phyloP scores from a whole-genome alignment of 345 rosid genomes.

The Acer campestre region DNA sequence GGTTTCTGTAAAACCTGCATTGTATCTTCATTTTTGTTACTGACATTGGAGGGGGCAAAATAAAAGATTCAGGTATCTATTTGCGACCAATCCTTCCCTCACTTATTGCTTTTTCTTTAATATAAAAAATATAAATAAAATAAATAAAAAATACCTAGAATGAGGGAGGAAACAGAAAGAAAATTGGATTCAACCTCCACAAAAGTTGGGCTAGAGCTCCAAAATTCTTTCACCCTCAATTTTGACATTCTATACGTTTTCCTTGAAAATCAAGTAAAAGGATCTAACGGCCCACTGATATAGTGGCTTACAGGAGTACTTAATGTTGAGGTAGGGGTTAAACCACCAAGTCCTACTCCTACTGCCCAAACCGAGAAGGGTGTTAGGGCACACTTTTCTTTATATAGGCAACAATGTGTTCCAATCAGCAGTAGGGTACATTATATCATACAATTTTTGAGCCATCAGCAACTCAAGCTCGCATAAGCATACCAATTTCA shows the following conservation, averaged over 20 bases:
- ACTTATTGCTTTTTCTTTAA: background rate
- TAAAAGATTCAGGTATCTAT: background rate
- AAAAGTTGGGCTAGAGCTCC: background rate
- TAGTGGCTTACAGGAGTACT: background rate
- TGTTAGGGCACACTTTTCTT: slow-evolving; percentile 1
- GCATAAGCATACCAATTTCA: background rate
- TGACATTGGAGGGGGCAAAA: background rate
- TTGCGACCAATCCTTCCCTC: background rate
- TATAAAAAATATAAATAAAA: too few species aligned
- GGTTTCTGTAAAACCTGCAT: background rate
- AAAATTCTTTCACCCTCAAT: background rate
- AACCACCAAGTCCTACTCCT: background rate
- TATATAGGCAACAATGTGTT: background rate
- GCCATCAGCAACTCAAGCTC: background rate
- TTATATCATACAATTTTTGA: background rate
- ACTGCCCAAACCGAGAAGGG: background rate
- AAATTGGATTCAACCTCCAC: background rate
- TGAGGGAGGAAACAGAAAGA: background rate
- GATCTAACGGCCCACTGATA: background rate
- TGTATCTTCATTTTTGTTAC: background rate
- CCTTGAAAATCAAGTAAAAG: background rate
- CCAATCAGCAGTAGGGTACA: background rate
- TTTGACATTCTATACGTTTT: background rate
- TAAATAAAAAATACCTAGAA: background rate
- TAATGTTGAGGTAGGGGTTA: background rate